Evolutionary conservation across 768 basidiomycete genomes (phyloP), one percentile per base, ranked within the genome.

Genomic region (Calocybe cyanea): DNA sequence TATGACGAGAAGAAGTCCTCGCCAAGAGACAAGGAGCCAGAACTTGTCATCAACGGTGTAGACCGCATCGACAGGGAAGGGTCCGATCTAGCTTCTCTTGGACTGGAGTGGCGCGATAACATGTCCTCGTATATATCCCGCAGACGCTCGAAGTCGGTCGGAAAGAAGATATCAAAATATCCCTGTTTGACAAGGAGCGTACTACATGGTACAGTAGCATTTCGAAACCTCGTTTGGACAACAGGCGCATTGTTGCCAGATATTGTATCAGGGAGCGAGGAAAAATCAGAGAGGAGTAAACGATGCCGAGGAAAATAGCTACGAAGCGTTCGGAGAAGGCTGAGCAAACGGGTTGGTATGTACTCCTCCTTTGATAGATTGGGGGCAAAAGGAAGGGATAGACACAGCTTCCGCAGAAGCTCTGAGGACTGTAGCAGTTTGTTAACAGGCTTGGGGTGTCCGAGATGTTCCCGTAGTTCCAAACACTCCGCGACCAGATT

Each of bases 101-200:
- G 53, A 36, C 25, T 46, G 18, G 57, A 57, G 3, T 83, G 80
- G 56, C 80, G 77, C 30, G 83, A 77, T 48, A 98, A 79, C 45
- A 85, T 76, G 53, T 81, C 73, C 58, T 93, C 88, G 65, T 97
- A 97, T 80, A 94, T 89, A 61, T 95, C 91, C 38, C 88, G 73
- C 43, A 98, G 73, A 17, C 75, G 76, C 42, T 78, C 79, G 53
- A 97, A 97, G 61, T 90, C 72, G 10, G 95, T 98, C 8, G 96
- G 96, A 70, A 99, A 99, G 71, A 99, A 91, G 50, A 98, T 98
- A 63, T 99, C 96, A 64, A 99, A 99, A 69, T 84, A 94, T 7
- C 96, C 96, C 58, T 88, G 95, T 56, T 83, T 84, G 48, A 99
- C 96, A 56, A 95, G 81, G 46, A 96, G 76, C 11, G 90, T 97